Percentiles rank a stretch among this genome's conserved stretches.
These are phyloP conservation scores for Tritrichomonas musculus DNA, from an alignment of 208 protist genomes.

Conservation along the genomic window DNA sequence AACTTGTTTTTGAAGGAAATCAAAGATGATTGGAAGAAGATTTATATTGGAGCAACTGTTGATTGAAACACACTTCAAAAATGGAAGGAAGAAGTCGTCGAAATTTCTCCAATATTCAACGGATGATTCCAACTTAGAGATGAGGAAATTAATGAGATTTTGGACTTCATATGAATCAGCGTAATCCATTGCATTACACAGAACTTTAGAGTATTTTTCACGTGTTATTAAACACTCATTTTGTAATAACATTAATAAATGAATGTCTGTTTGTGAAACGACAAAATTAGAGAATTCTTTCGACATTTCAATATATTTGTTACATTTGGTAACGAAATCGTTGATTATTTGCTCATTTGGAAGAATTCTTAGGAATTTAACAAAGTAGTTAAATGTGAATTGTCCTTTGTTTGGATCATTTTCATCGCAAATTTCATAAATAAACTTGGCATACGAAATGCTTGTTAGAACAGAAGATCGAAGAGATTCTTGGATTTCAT, in stretches of 20 bases:
- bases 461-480: not conserved
- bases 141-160: not conserved
- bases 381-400: not conserved
- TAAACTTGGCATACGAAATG: not conserved
- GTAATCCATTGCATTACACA: not conserved
- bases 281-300: not conserved
- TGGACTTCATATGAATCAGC: not conserved
- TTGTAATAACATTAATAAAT: not conserved
- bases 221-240: not conserved
- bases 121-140: not conserved
- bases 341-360: not conserved
- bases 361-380: not conserved
- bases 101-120: conserved; percentile 15
- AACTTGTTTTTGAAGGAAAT: not conserved
- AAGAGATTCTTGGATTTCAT: not conserved
- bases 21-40: not conserved
- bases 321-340: not conserved
- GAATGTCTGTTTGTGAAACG: not conserved
- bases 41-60: not conserved
- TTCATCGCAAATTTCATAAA: not conserved
- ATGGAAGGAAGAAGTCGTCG: conserved; percentile 2
- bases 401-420: not conserved
- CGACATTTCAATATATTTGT: not conserved
- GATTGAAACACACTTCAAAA: not conserved
- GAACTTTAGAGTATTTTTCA: not conserved